These are phyloP conservation scores for Acer saccharum DNA, from an alignment of 345 rosid genomes.

Conservation along the genomic window DNA sequence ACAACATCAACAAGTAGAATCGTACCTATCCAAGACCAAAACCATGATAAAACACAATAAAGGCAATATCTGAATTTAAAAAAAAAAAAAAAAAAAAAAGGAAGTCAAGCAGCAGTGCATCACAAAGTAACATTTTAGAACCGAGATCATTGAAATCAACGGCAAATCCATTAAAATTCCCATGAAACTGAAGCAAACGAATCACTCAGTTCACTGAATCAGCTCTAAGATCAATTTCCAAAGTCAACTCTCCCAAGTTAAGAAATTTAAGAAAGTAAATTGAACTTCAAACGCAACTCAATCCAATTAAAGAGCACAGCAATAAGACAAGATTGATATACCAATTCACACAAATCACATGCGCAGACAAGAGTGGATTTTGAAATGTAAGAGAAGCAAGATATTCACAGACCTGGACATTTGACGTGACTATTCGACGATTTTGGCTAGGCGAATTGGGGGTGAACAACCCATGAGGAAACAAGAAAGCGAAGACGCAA, in stretches of 20 bases:
- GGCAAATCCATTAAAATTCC: not conserved
- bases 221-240: not conserved
- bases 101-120: not conserved
- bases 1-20: not conserved
- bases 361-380: not conserved
- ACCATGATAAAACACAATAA: not conserved
- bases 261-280: not conserved
- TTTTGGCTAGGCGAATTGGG: slow-evolving; percentile 29
- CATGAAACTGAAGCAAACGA: not conserved
- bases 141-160: not conserved
- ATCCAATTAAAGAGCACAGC: not conserved
- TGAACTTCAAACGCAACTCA: slow-evolving; percentile 1
- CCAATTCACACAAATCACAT: not conserved
- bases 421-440: slow-evolving; percentile 40
- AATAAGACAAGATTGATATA: not conserved
- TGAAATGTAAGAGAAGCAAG: not conserved
- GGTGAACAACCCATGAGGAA: slow-evolving; percentile 69
- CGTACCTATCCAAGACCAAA: not conserved
- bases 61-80: not conserved
- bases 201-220: not conserved
- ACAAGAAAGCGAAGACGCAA: slow-evolving; percentile 64
- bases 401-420: slow-evolving; percentile 43
- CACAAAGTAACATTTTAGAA: not conserved
- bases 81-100: no score
- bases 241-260: slow-evolving; percentile 13